These are phyloP conservation scores for Blastocystis sp. DNA, from an alignment of 352 stramenopile species.

Conservation along the genomic window DNA sequence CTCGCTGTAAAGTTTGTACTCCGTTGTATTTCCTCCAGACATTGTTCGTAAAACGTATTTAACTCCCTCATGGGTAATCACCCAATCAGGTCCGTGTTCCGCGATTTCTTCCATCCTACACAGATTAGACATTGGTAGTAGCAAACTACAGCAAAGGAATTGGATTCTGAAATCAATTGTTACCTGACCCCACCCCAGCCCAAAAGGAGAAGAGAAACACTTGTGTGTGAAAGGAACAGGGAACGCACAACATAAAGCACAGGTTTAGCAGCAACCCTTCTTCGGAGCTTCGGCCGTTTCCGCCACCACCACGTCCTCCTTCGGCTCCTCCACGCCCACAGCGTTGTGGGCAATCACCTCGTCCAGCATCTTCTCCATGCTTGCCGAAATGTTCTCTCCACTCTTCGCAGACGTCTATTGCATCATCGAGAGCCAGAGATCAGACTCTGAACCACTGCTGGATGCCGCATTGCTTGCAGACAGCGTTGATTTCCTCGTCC, in stretches of 20 bases:
- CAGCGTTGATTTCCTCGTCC: constrained; percentile 1
- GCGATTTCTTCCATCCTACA: too few species aligned
- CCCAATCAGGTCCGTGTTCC: too few species aligned
- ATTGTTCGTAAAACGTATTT: too few species aligned
- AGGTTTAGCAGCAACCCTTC: constrained; percentile 36
- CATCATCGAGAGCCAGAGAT: too few species aligned
- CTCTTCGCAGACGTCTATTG: constrained; percentile 46
- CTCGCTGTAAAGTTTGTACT: not conserved
- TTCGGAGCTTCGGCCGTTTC: not conserved
- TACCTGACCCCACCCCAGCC: too few species aligned
- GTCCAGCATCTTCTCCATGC: constrained; percentile 36
- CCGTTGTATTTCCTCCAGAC: not conserved
- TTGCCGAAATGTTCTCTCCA: constrained; percentile 24
- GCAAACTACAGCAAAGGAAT: too few species aligned
- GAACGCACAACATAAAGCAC: not conserved
- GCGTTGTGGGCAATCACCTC: constrained; percentile 19
- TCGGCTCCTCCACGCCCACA: constrained; percentile 26
- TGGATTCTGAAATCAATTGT: too few species aligned
- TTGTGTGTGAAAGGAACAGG: too few species aligned
- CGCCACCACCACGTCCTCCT: constrained; percentile 16
- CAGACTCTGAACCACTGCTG: constrained; percentile 27
- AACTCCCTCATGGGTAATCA: too few species aligned
- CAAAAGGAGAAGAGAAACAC: too few species aligned
- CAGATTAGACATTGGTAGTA: too few species aligned
- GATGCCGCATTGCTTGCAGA: constrained; percentile 55